Evolutionary conservation across 2,329 filamentous ascomycete genomes (phyloP), one percentile per base, ranked within the genome.

Genomic region (Phymatotrichopsis omnivora): DNA sequence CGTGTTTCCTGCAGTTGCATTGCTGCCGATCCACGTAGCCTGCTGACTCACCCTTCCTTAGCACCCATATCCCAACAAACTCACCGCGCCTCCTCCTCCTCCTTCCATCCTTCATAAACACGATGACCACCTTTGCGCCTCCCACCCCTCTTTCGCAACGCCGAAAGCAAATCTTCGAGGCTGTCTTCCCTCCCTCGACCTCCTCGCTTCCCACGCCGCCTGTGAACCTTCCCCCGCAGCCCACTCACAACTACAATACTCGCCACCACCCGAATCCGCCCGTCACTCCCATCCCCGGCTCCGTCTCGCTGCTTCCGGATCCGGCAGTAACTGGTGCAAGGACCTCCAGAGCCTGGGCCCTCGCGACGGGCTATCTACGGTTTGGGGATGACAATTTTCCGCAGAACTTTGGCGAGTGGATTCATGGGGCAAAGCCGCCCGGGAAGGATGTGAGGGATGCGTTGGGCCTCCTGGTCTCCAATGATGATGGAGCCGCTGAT

Each of bases 111-210:
- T n/a, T n/a, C n/a, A n/a, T n/a, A n/a, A n/a, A n/a, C n/a, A n/a
- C n/a, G n/a, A n/a, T n/a, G n/a, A n/a, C n/a, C n/a, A n/a, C n/a
- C n/a, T n/a, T n/a, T n/a, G n/a, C n/a, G 4, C 40, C 44, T 23
- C 48, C 35, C 12, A 33, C 45, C 11, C 31, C 48, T 17, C 40
- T 40, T 31, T 14, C 45, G 10, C 36, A 48, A 19, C 37, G 37
- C 4, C 45, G 49, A 12, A 31, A 51, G n/a, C 51, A 41, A 14
- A 53, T 59, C 34, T 59, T 59, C 28, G 45, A 56, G 33, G 51
- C 51, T 16, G 56, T 59, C 27, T 59, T 59, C 35, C 57, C 56
- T 3, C 56, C 56, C 11, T 55, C 54, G 7, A 49, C 52, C n/a
- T 57, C 56, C 22, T 44, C 52, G 11, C 50, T 56, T 14, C 56